These are phyloP conservation scores for Cryphonectria parasitica DNA, from an alignment of 2,329 filamentous ascomycete species.

Conservation along the genomic window DNA sequence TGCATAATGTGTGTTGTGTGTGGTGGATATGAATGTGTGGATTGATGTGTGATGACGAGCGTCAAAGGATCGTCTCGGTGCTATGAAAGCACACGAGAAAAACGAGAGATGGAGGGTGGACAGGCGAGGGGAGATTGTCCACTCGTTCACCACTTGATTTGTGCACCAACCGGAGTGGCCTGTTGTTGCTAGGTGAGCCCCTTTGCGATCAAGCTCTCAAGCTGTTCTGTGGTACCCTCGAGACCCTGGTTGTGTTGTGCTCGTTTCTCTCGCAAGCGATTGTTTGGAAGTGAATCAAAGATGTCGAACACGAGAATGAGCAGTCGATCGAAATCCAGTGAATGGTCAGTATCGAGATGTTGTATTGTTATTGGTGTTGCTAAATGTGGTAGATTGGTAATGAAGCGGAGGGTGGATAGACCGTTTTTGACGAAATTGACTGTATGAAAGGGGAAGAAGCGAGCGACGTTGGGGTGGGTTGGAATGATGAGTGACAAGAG, in stretches of 20 bases:
- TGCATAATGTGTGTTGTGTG: constrained; percentile 47
- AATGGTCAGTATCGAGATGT: not conserved
- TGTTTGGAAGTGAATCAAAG: not conserved
- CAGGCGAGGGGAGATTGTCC: not conserved
- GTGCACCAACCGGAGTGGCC: no score
- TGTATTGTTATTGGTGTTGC: not conserved
- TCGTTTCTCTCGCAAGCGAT: not conserved
- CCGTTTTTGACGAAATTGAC: not conserved
- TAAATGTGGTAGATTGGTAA: no score
- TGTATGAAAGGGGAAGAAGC: constrained; percentile 9
- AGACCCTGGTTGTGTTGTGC: not conserved
- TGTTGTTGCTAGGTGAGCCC: not conserved
- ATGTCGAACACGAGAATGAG: not conserved
- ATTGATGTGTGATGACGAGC: not conserved
- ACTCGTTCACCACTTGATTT: not conserved
- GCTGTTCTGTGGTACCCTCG: not conserved
- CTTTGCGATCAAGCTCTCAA: not conserved
- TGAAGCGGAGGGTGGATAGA: not conserved
- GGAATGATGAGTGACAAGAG: constrained; percentile 10
- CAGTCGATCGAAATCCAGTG: not conserved
- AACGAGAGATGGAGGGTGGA: not conserved
- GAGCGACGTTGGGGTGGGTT: constrained; percentile 8
- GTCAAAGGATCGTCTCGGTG: not conserved
- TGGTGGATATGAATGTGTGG: constrained; percentile 16
- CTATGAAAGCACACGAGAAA: not conserved